phyloP scores from a whole-genome alignment of 2,329 filamentous ascomycete species.

The Fusarium sp. region DNA sequence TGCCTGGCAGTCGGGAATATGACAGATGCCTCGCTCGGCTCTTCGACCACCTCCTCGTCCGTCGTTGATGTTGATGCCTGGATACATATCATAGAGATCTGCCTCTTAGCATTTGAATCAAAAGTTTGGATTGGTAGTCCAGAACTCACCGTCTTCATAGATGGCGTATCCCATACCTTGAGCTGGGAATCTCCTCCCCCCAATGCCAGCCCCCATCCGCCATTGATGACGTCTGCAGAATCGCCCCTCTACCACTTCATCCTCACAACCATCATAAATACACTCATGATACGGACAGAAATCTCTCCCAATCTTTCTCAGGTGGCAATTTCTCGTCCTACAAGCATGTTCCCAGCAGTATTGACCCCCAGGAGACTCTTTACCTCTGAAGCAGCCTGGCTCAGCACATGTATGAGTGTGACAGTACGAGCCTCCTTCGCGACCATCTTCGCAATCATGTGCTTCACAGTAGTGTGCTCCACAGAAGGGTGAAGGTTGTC shows the following conservation, averaged over 20 bases:
- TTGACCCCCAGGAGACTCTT: conserved; percentile 4
- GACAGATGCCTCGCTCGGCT: conserved; percentile 39
- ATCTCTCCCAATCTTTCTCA: conserved; percentile 36
- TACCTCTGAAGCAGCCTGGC: conserved; percentile 42
- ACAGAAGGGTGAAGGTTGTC: conserved; percentile 46
- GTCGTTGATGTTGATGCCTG: conserved; percentile 15
- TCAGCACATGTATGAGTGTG: conserved; percentile 49
- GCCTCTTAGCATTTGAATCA: background rate
- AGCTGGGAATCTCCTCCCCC: conserved; percentile 19
- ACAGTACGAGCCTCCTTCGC: conserved; percentile 43
- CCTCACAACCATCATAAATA: conserved; percentile 43
- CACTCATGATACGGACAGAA: conserved; percentile 50
- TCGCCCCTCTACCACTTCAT: conserved; percentile 36
- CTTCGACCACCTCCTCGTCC: conserved; percentile 26
- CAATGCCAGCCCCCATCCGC: conserved; percentile 18
- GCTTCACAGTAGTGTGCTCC: conserved; percentile 50
- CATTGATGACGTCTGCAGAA: conserved; percentile 45
- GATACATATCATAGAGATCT: conserved; percentile 24
- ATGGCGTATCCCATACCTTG: conserved; percentile 30
- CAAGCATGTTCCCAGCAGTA: conserved; percentile 50
- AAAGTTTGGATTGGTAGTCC: background rate
- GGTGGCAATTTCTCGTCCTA: conserved; percentile 39
- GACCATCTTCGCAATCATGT: conserved; percentile 45
- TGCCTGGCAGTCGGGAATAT: conserved; percentile 38
- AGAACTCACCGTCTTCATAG: conserved; percentile 46